Evolutionary conservation across 176 grass and related monocot genomes (phyloP).

Genomic region (Aegilops sharonensis): DNA sequence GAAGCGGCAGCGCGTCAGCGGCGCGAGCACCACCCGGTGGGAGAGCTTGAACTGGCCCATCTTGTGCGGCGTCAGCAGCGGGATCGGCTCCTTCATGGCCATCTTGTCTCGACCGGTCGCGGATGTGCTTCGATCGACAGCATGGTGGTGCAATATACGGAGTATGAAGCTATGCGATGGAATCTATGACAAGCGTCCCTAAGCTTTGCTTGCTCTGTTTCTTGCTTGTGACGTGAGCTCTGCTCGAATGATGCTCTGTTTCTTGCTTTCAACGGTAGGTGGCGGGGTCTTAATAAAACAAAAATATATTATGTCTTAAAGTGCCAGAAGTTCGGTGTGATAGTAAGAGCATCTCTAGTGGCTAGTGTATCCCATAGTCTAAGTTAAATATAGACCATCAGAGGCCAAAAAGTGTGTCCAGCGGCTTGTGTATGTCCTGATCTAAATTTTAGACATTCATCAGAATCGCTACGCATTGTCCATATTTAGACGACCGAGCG

Average conservation of each 20-base stretch:
- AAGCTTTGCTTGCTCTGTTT: background rate
- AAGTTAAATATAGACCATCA: too few relatives aligned
- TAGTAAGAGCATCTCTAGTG: background rate
- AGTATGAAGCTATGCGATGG: background rate
- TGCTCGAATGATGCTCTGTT: too few relatives aligned
- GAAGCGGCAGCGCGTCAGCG: background rate
- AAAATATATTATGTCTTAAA: background rate
- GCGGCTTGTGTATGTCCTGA: too few relatives aligned
- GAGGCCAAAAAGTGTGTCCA: too few relatives aligned
- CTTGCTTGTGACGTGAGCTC: background rate
- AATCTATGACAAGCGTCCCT: too few relatives aligned
- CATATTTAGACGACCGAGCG: too few relatives aligned
- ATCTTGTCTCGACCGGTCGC: background rate
- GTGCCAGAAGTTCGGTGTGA: background rate
- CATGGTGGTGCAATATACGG: too few relatives aligned
- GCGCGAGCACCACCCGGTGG: conserved; percentile 15
- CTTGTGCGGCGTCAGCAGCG: conserved; percentile 34
- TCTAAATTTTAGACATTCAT: too few relatives aligned
- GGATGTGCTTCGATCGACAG: background rate
- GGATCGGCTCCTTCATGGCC: background rate
- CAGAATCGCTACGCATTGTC: too few relatives aligned
- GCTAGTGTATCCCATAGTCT: too few relatives aligned
- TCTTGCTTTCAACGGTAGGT: background rate
- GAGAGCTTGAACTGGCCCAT: conserved; percentile 20
- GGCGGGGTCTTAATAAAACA: background rate